These are phyloP conservation scores for Chrysanthemum lavandulifolium DNA, from an alignment of 129 eudicot genomes.

Conservation along the genomic window DNA sequence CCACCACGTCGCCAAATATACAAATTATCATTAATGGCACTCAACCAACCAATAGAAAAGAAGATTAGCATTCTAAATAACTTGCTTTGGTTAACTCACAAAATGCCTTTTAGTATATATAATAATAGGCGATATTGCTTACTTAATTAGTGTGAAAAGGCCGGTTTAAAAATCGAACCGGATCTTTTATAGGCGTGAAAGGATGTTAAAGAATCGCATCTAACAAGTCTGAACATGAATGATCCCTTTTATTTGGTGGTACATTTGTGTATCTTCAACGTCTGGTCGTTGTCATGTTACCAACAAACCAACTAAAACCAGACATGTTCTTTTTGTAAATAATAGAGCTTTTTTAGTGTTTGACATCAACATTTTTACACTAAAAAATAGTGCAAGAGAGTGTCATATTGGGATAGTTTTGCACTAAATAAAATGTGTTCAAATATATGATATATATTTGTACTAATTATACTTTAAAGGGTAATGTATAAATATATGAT, in stretches of 20 bases:
- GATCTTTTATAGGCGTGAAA: conserved; percentile 20
- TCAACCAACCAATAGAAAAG: no score
- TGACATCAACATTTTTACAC: not conserved
- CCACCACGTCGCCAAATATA: no score
- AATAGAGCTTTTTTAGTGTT: not conserved
- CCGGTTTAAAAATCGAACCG: conserved; percentile 19
- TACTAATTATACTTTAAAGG: no score
- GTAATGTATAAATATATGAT: no score
- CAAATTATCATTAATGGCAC: no score
- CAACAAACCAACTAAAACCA: conserved; percentile 18
- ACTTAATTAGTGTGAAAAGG: not conserved
- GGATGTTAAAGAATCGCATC: conserved; percentile 22
- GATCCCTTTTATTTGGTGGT: conserved; percentile 15
- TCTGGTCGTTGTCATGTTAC: conserved; percentile 24
- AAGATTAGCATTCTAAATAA: no score
- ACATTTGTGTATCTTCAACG: conserved; percentile 12
- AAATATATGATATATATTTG: no score
- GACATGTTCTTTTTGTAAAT: not conserved
- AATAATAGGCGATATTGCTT: not conserved
- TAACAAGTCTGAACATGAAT: conserved; percentile 30
- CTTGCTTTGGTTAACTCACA: no score
- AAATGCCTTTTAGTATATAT: no score
- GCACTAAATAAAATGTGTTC: no score
- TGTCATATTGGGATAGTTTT: no score
- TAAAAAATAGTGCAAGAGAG: no score